Evolutionary conservation across 1,284 basidiomycete genomes (phyloP), one percentile per base, ranked within the genome.

Genomic region (Austroboletus niveus): DNA sequence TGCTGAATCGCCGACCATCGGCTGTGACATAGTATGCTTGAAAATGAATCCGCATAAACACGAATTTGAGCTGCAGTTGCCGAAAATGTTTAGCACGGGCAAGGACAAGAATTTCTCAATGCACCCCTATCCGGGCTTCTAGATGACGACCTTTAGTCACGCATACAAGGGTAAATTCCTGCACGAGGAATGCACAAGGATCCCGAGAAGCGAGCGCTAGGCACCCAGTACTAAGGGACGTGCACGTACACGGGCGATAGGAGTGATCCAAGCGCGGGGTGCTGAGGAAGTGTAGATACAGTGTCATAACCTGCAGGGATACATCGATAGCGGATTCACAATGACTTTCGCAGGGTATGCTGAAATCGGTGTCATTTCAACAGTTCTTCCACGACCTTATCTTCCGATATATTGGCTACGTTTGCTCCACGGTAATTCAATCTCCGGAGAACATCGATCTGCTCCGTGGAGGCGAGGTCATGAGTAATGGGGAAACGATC

Each of bases 361-460:
- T 47, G 61, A 55, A 45, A 52, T 40, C 47, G 32, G 43, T 57
- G 52, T 68, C 43, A 76, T 60, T 79, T 81, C 61, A 84, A 66
- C 45, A 84, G 64, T 66, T 82, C 79, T 65, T 84, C 77, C 34
- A 84, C 76, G 34, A 85, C 72, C 53, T 74, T 73, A 61, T 85
- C 82, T 57, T 85, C 81, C 48, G 76, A 71, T 57, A 85, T 82
- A 58, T 78, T 81, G 34, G 73, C 66, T 40, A 79, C 77, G 60
- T 88, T 87, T 27, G 76, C 73, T 12, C 92, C 95, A 17, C 95
- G 85, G 72, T 98, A 99, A 72, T 99, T 98, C 68, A 97, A 69
- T 60, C 87, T 80, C 61, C 89, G 85, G 56, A 98, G 77, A 10
- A 89, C 88, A 58, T 94, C 88, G 57, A 95, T 92, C 91, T 92